Conservation (phyloP, 2,329 filamentous ascomycete species). For the Colletotrichum gloeosporioides region DNA sequence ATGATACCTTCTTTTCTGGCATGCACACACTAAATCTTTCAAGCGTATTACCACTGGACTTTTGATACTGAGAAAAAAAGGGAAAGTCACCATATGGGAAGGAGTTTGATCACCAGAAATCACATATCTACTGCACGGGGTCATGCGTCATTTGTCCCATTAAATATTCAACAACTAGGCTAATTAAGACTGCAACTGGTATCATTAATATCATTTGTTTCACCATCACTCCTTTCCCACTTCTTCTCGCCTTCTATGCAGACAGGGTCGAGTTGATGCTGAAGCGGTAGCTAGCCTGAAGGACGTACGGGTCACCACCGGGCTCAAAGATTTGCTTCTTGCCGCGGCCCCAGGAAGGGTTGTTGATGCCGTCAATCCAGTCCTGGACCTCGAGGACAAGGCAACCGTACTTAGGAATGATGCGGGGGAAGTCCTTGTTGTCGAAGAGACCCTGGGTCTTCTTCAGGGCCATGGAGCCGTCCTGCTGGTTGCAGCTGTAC, state of each 20-base stretch:
- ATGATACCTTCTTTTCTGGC: background rate
- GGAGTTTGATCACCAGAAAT: background rate
- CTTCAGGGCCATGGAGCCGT: conserved; percentile 75
- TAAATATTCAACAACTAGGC: background rate
- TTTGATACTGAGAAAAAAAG: background rate
- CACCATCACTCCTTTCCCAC: background rate
- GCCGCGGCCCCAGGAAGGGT: conserved; percentile 82
- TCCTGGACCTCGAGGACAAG: conserved; percentile 91
- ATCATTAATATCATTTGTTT: conserved; percentile 3
- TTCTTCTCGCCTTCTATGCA: background rate
- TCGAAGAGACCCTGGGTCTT: conserved; percentile 69
- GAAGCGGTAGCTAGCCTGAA: conserved; percentile 67
- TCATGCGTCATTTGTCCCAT: background rate
- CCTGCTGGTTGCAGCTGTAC: conserved; percentile 81
- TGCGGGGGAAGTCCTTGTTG: conserved; percentile 59
- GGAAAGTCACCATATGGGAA: background rate
- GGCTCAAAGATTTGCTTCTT: conserved; percentile 65
- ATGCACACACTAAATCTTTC: background rate
- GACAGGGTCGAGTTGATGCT: conserved; percentile 45
- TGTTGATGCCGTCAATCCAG: conserved; percentile 93
- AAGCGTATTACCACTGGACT: background rate
- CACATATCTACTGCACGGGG: background rate
- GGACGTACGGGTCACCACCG: conserved; percentile 64
- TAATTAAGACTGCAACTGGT: background rate
- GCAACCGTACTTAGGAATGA: conserved; percentile 80